These are phyloP conservation scores for Fusarium devonianum DNA, from an alignment of 2,329 filamentous ascomycete genomes.

Conservation along the genomic window DNA sequence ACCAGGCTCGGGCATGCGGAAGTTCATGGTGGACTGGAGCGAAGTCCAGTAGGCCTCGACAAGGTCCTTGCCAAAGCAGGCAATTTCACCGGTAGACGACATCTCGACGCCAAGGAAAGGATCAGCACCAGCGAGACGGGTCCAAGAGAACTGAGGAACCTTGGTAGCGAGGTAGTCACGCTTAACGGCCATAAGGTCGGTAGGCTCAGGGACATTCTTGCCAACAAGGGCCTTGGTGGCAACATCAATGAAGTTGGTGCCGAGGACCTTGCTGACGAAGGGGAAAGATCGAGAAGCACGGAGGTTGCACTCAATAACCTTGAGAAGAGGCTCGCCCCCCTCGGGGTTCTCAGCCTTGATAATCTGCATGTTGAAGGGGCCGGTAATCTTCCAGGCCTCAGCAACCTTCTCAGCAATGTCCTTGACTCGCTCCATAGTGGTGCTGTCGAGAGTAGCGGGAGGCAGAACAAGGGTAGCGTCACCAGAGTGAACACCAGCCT, in stretches of 20 bases:
- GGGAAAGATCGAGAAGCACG: conserved; percentile 97
- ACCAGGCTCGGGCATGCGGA: conserved; percentile 92
- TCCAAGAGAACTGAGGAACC: conserved; percentile 99
- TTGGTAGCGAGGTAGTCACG: conserved; percentile 95
- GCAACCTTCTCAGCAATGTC: conserved; percentile 96
- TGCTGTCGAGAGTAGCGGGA: conserved; percentile 78
- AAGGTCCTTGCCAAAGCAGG: conserved; percentile 95
- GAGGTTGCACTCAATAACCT: conserved; percentile 98
- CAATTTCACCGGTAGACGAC: conserved; percentile 96
- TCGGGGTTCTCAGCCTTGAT: conserved; percentile 87
- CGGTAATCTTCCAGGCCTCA: conserved; percentile 95
- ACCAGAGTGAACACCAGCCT: conserved; percentile 97
- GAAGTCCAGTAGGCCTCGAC: conserved; percentile 98
- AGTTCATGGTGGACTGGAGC: conserved; percentile 98
- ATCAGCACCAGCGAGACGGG: conserved; percentile 93
- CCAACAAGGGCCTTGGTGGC: conserved; percentile 92
- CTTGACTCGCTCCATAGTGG: conserved; percentile 86
- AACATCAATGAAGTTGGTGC: conserved; percentile 94
- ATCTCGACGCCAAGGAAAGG: conserved; percentile 99
- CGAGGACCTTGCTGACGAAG: conserved; percentile 96
- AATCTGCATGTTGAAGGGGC: conserved; percentile 99
- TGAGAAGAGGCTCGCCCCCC: conserved; percentile 77
- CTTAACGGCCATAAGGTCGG: conserved; percentile 87
- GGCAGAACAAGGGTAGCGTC: conserved; percentile 95
- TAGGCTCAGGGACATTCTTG: conserved; percentile 81